Conservation (phyloP, 192 early-diverging fungal species). For the Linnemannia zychae region DNA sequence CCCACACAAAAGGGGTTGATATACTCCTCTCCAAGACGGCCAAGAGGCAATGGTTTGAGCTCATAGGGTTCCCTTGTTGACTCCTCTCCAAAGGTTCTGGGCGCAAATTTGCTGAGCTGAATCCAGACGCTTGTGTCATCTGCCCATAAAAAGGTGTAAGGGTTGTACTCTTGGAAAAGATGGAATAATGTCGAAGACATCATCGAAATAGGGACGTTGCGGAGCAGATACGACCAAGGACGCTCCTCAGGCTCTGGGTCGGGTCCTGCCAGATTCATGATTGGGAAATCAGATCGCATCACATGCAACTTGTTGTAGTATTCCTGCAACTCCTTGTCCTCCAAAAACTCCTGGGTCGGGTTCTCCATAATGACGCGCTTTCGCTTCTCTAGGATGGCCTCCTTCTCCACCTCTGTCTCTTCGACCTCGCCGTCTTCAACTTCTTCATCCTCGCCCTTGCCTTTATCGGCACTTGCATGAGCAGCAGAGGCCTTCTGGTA, state of each 20-base stretch:
- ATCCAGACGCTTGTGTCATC: conserved; percentile 66
- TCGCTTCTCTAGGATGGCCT: conserved; percentile 33
- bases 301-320: conserved; percentile 75
- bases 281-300: conserved; percentile 75
- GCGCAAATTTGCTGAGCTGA: conserved; percentile 53
- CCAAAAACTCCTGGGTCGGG: conserved; percentile 27
- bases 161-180: conserved; percentile 61
- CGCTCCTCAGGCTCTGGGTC: conserved; percentile 61
- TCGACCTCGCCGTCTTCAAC: conserved; percentile 40
- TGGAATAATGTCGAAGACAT: conserved; percentile 63
- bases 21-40: conserved; percentile 53
- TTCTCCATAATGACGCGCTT: conserved; percentile 38
- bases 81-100: conserved; percentile 15
- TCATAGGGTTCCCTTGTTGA: conserved; percentile 12
- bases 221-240: conserved; percentile 64
- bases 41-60: conserved; percentile 33
- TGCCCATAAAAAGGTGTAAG: conserved; percentile 65
- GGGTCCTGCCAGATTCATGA: conserved; percentile 68
- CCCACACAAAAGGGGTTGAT: conserved; percentile 54
- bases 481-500: neutral
- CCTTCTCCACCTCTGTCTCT: conserved; percentile 38
- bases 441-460: conserved; percentile 12
- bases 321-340: conserved; percentile 31
- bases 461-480: neutral
- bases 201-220: conserved; percentile 65